A percentile compares a stretch with the other conserved stretches of the same genome.
Conservation (phyloP, 2,329 filamentous ascomycete genomes). For the Xylaria sp. region DNA sequence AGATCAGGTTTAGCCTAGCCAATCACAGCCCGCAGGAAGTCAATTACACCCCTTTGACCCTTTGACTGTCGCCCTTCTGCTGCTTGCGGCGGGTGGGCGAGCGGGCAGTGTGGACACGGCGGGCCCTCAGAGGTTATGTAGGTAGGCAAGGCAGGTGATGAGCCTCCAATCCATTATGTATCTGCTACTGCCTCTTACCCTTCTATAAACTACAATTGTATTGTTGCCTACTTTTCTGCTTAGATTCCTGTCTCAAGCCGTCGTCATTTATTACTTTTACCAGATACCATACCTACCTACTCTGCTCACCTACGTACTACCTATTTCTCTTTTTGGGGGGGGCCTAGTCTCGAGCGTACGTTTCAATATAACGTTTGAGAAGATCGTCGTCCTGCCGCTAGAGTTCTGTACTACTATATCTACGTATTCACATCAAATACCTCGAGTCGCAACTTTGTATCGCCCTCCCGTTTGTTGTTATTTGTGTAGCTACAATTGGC, state of each 20-base stretch:
- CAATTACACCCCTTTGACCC: slow-evolving; percentile 29
- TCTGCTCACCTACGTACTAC: not conserved
- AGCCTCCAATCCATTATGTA: slow-evolving; percentile 2
- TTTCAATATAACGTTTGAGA: slow-evolving; percentile 13
- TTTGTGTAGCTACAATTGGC: not conserved
- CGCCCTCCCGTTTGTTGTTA: not conserved
- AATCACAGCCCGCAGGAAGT: slow-evolving; percentile 37
- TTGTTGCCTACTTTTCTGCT: slow-evolving; percentile 3
- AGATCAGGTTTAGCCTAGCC: slow-evolving; percentile 17
- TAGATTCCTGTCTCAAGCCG: not conserved
- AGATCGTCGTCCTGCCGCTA: not conserved
- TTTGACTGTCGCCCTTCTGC: slow-evolving; percentile 10
- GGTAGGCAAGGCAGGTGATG: no score
- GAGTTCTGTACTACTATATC: not conserved
- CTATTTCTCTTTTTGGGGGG: not conserved
- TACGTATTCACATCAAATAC: slow-evolving; percentile 4
- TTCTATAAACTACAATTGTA: not conserved
- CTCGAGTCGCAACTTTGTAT: not conserved
- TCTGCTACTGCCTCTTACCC: not conserved
- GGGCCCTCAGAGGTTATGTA: not conserved
- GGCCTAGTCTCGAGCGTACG: not conserved
- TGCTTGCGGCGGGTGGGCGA: slow-evolving; percentile 21
- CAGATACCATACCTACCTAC: not conserved
- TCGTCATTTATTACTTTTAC: not conserved
- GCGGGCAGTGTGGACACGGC: not conserved